Base-by-base conservation (phyloP, 1,284 basidiomycete genomes). In the Ceratorhiza oryzae-sativae region DNA sequence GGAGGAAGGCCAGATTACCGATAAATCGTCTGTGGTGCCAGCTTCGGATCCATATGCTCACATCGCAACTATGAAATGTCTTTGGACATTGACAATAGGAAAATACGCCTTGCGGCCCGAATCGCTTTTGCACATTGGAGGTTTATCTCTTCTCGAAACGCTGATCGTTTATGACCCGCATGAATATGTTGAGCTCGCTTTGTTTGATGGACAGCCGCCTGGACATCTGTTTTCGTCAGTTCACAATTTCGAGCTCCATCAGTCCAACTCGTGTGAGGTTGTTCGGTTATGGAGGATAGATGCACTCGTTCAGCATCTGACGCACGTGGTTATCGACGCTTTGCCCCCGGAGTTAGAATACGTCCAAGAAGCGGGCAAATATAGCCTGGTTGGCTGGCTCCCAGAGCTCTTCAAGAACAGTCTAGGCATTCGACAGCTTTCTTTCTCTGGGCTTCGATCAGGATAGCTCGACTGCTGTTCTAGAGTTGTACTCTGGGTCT, bases 11-110 rank as follows among this genome's bases (percentile, higher is more conserved):
- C n/a, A n/a, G n/a, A n/a, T n/a, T n/a, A n/a, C n/a, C n/a, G n/a
- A n/a, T n/a, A 18, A 25, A 12, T 18, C 32, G 20, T 42, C 59
- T 12, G 6, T 6, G 4, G 58, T 15, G 20, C 27, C 60, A 48
- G 12, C 34, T 1, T 13, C 18, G n/a, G 12, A 25, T 23, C 23
- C 58, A 27, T 32, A 41, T 25, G 46, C 34, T 9, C 34, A 45
- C 41, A 39, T 55, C 30, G 39, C 42, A 32, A 42, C 5, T 18
- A 42, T 61, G 59, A 25, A n/a, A 25, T 32, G 59, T n/a, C 39
- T 61, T 30, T 93, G 77, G 94, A 98, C 77, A 84, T 98, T 41
- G 94, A 95, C 75, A 92, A 93, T 74, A 8, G 10, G 42, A 10
- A 30, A 61, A 9, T 45, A 45, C 13, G 13, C 10, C 27, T 8